Base-by-base conservation (phyloP, 768 basidiomycete genomes). In the Dacryopinax spathularia region DNA sequence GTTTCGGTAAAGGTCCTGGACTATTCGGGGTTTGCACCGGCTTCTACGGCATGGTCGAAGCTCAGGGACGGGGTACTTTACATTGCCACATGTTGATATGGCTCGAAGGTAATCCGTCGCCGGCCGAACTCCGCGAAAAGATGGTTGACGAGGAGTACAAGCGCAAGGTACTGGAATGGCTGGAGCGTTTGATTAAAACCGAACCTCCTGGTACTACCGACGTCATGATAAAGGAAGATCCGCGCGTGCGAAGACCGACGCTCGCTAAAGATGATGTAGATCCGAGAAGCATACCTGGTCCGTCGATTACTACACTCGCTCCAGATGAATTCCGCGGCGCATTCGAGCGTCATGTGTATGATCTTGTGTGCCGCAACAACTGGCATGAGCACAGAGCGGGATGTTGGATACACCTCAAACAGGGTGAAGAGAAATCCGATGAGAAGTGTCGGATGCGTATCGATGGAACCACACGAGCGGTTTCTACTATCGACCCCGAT, bases 31-130 rank as follows among this genome's bases (percentile, higher is more conserved):
- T 43, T 4, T 69, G 74, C 0, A 72, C 68, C 10, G 75, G 69
- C 0, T 77, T 76, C 63, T 80, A 78, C 65, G 78, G 79, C 1
- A 74, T 73, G 63, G 73, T 76, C 0, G 77, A 79, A 68, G 73
- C 76, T 2, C 76, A 76, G 66, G 77, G 75, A 0, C 44, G 73
- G 1, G 77, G 78, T 0, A 69, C 76, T 0, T 44, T 79, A 0
- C 78, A 79, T 62, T 75, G 76, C 63, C 78, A 79, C 66, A 72
- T 78, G 71, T 3, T 78, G 0, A 63, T 79, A 1, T 79, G 77
- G 77, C 2, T 79, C 0, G 72, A 74, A 41, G 75, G 75, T n/a
- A 66, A 66, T 1, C 63, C 75, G 0, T 72, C 76, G 67, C 72
- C 76, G 0, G 62, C 72, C 63, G 72, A 74, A 31, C 69, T 78